Evolutionary conservation across 2,329 filamentous ascomycete genomes (phyloP).

Genomic region (Sordariomycetes sp.): DNA sequence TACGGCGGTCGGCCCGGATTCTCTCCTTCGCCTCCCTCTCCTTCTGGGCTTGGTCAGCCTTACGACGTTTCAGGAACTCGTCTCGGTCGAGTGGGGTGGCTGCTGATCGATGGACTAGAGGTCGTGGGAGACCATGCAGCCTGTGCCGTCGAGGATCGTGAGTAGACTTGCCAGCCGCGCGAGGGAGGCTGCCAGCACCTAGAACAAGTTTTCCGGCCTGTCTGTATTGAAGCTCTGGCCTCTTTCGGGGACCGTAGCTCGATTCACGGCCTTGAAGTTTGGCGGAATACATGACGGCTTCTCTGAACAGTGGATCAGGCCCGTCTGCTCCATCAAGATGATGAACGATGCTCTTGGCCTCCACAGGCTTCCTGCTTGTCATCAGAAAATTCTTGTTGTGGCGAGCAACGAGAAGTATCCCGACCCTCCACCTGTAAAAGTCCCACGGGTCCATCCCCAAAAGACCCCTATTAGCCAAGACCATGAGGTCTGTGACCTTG

Average conservation of each 20-base stretch:
- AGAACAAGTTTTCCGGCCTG: no score
- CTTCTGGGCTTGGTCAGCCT: not conserved
- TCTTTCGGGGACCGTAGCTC: not conserved
- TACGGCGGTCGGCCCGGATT: no score
- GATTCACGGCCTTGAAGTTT: not conserved
- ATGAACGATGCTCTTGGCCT: conserved; percentile 8
- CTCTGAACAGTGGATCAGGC: not conserved
- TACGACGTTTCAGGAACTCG: not conserved
- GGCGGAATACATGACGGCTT: not conserved
- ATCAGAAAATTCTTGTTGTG: not conserved
- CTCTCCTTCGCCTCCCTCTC: not conserved
- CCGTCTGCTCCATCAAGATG: not conserved
- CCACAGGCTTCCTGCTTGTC: conserved; percentile 1
- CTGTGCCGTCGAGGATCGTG: no score
- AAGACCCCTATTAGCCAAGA: conserved; percentile 12
- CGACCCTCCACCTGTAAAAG: conserved; percentile 26
- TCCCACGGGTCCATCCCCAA: conserved; percentile 26
- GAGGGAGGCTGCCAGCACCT: no score
- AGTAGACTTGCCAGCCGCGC: no score
- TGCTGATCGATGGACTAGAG: no score
- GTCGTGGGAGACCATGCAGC: no score
- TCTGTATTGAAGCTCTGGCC: no score
- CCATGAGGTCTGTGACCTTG: conserved; percentile 19
- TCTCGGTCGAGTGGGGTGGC: not conserved
- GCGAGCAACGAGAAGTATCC: conserved; percentile 8